Evolutionary conservation across 257 asterid species (phyloP), one percentile per base, ranked within the genome.

Genomic region (Nicotiana paniculata): DNA sequence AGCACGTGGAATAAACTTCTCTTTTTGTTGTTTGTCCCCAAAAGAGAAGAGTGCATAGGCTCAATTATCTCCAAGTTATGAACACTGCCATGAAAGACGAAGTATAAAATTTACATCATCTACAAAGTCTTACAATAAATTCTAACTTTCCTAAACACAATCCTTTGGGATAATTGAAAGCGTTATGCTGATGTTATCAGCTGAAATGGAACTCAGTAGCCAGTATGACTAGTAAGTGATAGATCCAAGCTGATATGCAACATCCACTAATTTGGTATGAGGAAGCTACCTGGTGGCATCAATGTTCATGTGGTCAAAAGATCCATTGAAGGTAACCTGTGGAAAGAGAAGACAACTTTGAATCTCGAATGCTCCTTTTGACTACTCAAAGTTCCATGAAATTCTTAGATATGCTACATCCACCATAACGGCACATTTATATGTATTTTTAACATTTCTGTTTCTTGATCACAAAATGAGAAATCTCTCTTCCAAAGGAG

Each of bases 281-380:
- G 76, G 85, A 87, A 82, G 82, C 75, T 88, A 96, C 99, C 99
- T 96, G 51, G 99, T 91, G 81, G 97, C 93, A 69, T 96, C 99
- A 85, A 96, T 94, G 85, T 92, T 96, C 98, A 96, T 89, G 92
- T 96, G 99, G 85, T 94, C 99, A 82, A 94, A 96, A 81, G 98
- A 94, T 90, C 99, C 99, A 81, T 96, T 96, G 77, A 96, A 96
- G 53, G 98, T 91, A 79, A 96, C 98, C 99, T 96, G 94, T 58
- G 76, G 88, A 81, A 83, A 46, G 76, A 54, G 81, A 57, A 83
- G 67, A 53, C 15, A 16, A 74, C 2, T 74, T 74, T 26, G 43
- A 74, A 74, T 51, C 46, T 39, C 39, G 16, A 48, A 24, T 51
- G 13, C 79, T 46, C 48, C 79, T 72, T 72, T 46, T 72, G 15